Evolutionary conservation across 768 basidiomycete species (phyloP).

Genomic region (Antrodiella citrinella): DNA sequence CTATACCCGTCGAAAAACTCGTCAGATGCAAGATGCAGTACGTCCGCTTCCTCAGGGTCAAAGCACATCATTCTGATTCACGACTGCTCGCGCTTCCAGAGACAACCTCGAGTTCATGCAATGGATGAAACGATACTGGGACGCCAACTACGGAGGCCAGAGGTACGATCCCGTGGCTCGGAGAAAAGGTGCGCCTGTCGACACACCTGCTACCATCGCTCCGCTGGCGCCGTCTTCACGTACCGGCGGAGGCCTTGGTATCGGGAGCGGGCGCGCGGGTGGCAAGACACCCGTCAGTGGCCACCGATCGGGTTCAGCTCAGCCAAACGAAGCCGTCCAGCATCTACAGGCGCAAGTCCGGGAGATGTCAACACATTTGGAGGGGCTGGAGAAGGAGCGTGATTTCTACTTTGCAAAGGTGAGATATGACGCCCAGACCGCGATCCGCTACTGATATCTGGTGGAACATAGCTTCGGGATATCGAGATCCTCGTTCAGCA

Average conservation of each 20-base stretch:
- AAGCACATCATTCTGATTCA: slow-evolving; percentile 3
- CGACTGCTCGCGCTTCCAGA: slow-evolving; percentile 28
- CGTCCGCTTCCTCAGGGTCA: slow-evolving; percentile 26
- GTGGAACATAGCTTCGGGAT: slow-evolving; percentile 67
- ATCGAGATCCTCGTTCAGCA: slow-evolving; percentile 92
- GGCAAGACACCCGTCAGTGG: slow-evolving; percentile 70
- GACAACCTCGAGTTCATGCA: slow-evolving; percentile 99
- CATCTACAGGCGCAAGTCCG: slow-evolving; percentile 68
- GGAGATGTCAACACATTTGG: slow-evolving; percentile 75
- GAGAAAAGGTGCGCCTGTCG: slow-evolving; percentile 68
- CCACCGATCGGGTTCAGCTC: slow-evolving; percentile 56
- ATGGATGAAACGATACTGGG: slow-evolving; percentile 97
- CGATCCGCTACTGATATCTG: not conserved
- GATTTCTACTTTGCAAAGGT: slow-evolving; percentile 99
- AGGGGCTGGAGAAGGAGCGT: slow-evolving; percentile 92
- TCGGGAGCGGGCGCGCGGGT: slow-evolving; percentile 39
- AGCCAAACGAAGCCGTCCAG: slow-evolving; percentile 59
- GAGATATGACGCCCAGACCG: slow-evolving; percentile 12
- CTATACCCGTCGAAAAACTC: slow-evolving; percentile 90
- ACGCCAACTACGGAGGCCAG: slow-evolving; percentile 80
- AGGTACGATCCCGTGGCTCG: slow-evolving; percentile 81
- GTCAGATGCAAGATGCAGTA: slow-evolving; percentile 99
- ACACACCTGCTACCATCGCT: slow-evolving; percentile 72
- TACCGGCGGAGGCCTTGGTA: slow-evolving; percentile 24
- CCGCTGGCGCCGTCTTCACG: slow-evolving; percentile 42